These are phyloP conservation scores for Wickerhamomyces ciferrii DNA, from an alignment of 805 yeast species.

Conservation along the genomic window DNA sequence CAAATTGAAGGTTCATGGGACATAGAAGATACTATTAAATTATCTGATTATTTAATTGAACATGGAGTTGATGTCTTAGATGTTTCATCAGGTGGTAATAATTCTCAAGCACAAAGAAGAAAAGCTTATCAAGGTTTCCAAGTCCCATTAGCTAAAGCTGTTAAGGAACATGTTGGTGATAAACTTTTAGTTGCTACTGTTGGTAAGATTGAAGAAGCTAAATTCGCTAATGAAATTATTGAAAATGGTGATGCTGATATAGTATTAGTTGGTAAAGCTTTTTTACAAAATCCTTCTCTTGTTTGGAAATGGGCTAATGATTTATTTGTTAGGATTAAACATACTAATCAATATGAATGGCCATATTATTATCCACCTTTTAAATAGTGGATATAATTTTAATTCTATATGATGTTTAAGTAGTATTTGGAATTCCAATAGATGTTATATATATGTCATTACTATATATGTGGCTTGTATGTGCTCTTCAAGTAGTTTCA, in stretches of 20 bases:
- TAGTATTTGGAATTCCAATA: too few relatives aligned
- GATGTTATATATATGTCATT: too few relatives aligned
- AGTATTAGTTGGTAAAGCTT: slow-evolving; percentile 39
- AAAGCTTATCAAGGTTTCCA: slow-evolving; percentile 26
- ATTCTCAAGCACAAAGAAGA: slow-evolving; percentile 20
- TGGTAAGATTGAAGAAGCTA: slow-evolving; percentile 34
- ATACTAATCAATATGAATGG: slow-evolving; percentile 30
- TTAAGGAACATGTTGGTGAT: slow-evolving; percentile 41
- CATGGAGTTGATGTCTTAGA: slow-evolving; percentile 49
- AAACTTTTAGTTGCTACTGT: slow-evolving; percentile 38
- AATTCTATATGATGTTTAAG: too few relatives aligned
- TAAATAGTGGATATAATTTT: too few relatives aligned
- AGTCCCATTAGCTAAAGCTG: slow-evolving; percentile 31
- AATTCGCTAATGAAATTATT: slow-evolving; percentile 32
- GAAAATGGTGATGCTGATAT: slow-evolving; percentile 42
- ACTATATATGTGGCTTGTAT: too few relatives aligned
- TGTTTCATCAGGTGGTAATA: slow-evolving; percentile 49
- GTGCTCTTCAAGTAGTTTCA: too few relatives aligned
- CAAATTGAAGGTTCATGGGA: slow-evolving; percentile 33
- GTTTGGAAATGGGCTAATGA: slow-evolving; percentile 47
- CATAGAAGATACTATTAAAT: slow-evolving; percentile 36
- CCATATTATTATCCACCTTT: slow-evolving; percentile 16
- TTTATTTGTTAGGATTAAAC: slow-evolving; percentile 34
- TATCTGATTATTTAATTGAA: slow-evolving; percentile 32
- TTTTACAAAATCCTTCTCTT: slow-evolving; percentile 45